Conservation (phyloP, 1,284 basidiomycete species). For the Austroboletus rostrupii region DNA sequence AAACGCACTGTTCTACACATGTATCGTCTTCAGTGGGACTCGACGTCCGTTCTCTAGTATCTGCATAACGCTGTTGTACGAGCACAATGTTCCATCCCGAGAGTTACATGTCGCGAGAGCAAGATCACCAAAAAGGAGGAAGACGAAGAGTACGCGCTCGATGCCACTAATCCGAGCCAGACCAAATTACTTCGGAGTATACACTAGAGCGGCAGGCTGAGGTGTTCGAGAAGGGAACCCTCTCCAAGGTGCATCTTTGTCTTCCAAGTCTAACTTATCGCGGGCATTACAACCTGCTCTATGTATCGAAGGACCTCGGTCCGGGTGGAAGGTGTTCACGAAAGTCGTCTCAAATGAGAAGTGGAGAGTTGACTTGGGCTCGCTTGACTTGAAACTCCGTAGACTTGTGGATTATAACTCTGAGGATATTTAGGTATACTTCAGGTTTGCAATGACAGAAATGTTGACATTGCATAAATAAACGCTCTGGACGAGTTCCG, state of each 20-base stretch:
- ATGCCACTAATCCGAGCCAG: background rate
- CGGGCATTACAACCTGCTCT: background rate
- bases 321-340: slow-evolving; percentile 1
- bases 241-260: background rate
- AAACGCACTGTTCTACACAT: slow-evolving; percentile 3
- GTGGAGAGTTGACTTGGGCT: background rate
- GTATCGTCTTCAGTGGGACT: slow-evolving; percentile 2
- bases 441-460: too few relatives aligned
- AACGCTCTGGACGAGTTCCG: too few relatives aligned
- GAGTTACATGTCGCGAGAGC: background rate
- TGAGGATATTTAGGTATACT: too few relatives aligned
- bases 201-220: slow-evolving; percentile 6
- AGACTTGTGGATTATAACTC: too few relatives aligned
- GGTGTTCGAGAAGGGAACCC: background rate
- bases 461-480: too few relatives aligned
- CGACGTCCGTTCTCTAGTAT: too few relatives aligned
- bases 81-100: background rate
- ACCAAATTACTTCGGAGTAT: slow-evolving; percentile 5
- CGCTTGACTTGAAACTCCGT: background rate
- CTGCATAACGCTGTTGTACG: background rate
- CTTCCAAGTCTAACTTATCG: background rate
- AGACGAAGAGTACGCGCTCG: slow-evolving; percentile 9
- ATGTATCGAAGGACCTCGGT: background rate
- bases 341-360: background rate
- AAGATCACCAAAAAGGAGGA: background rate